Evolutionary conservation across 23 red algal genomes (phyloP), one percentile per base, ranked within the genome.

Genomic region (Gracilaria domingensis): DNA sequence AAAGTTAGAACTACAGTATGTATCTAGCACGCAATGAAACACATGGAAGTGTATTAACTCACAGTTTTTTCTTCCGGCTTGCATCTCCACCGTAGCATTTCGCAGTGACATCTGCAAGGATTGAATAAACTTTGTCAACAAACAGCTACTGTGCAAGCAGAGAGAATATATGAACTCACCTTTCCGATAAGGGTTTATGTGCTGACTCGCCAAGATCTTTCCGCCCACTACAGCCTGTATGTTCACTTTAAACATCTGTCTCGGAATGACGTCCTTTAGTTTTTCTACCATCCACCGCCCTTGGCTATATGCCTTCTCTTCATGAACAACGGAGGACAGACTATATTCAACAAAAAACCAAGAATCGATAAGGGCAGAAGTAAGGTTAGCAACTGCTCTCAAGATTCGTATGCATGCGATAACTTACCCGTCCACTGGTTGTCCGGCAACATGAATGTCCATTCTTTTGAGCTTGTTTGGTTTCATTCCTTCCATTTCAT

Each of bases 41-140:
- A 55, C 51, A 84, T 4, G 0, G 20, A n/a, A 72, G 1, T 29
- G 0, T 36, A 0, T 71, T 11, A 90, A 81, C 87, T 29, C 59
- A 91, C 88, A 98, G 48, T 67, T 98, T 98, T 61, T 98, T 98
- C 78, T 98, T 98, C n/a, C 95, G 85, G 23, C 67, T 93, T 28
- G 88, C 83, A 69, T 95, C 83, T 47, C 95, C 95, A 67, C 95
- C 95, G 56, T 98, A 98, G 51, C 95, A 98, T 66, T 98, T 98
- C 0, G 95, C 95, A 0, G 88, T 80, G 0, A 98, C 95, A 83
- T 98, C 89, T 39, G 44, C 38, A 26, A 39, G 29, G 12, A 44
- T 2, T 61, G 51, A 55, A 55, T 55, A 55, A 5, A 48, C 11
- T 14, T 20, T 55, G 51, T 55, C 14, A 55, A 55, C 51, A 55